Base-by-base conservation (phyloP, 2,329 filamentous ascomycete genomes). In the Harringtonia lauricola region DNA sequence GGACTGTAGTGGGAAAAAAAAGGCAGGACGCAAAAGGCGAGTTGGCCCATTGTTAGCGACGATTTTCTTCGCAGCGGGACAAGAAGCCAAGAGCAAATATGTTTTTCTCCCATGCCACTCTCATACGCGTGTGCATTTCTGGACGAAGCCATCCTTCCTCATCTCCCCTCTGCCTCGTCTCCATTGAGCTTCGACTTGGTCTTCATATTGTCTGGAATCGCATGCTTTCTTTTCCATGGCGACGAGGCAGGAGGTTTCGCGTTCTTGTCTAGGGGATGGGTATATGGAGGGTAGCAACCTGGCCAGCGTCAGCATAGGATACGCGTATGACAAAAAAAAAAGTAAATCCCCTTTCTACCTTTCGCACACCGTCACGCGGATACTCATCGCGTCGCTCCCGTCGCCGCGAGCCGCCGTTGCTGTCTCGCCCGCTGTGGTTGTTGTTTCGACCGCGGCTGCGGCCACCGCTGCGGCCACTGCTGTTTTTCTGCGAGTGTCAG, bases 311-410 rank as follows among this genome's bases (percentile, higher is more conserved):
- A 22, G 19, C 17, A 38, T n/a, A 39, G n/a, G n/a, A n/a, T n/a
- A n/a, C n/a, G n/a, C n/a, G n/a, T n/a, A n/a, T n/a, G n/a, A n/a
- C 8, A 37, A 36, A 37, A 43, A 29, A 30, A 34, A 21, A n/a
- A 6, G 6, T 9, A 31, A 17, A 36, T 15, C 8, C 15, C n/a
- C n/a, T 46, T 47, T 58, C 37, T 63, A 90, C 87, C 87, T 94
- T 94, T 88, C 82, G 89, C 62, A 90, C 76, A 66, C 86, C 86
- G 67, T 92, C 86, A 66, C 85, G 82, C 58, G 84, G 83, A 55
- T 74, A 81, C 38, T 65, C 59, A 31, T 62, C 58, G 34, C 59
- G 55, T 31, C 58, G 55, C 43, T 56, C 62, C 44, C 61, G 59
- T 49, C 61, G 58, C 46, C 59, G 56, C 41, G 42, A 33, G 28